These are phyloP conservation scores for Suhomyces wounanorum DNA, from an alignment of 1,139 yeast genomes.

Conservation along the genomic window DNA sequence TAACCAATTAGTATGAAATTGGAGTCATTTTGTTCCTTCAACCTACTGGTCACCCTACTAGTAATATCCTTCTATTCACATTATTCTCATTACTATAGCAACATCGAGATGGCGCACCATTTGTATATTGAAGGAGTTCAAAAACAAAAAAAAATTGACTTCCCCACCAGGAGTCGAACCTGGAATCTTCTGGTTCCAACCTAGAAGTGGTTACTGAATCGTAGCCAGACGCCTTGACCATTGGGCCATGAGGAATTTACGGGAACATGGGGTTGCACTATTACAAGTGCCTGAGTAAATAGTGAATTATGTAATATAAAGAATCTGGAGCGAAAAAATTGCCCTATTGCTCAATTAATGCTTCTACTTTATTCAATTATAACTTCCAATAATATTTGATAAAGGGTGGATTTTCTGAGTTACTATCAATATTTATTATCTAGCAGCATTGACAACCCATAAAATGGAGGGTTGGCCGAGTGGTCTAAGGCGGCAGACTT, in stretches of 20 bases:
- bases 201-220: constrained; percentile 49
- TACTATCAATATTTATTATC: no score
- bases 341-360: no score
- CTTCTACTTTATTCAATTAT: no score
- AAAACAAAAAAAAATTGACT: constrained; percentile 44
- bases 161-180: constrained; percentile 97
- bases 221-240: constrained; percentile 92
- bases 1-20: no score
- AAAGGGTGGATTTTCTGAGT: no score
- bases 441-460: no score
- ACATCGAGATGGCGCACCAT: not conserved
- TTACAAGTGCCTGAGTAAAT: not conserved
- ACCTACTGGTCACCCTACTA: no score
- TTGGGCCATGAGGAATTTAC: constrained; percentile 82
- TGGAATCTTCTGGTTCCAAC: constrained; percentile 85
- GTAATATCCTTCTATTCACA: no score
- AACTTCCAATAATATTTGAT: no score
- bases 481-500: constrained; percentile 57
- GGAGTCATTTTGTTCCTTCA: no score
- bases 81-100: not conserved
- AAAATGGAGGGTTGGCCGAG: constrained; percentile 52
- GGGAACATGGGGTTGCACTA: not conserved
- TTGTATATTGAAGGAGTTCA: not conserved
- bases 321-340: no score
- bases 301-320: no score